Evolutionary conservation across 164 flowering plant genomes (phyloP), one percentile per base, ranked within the genome.

Genomic region (Echeveria elegans): DNA sequence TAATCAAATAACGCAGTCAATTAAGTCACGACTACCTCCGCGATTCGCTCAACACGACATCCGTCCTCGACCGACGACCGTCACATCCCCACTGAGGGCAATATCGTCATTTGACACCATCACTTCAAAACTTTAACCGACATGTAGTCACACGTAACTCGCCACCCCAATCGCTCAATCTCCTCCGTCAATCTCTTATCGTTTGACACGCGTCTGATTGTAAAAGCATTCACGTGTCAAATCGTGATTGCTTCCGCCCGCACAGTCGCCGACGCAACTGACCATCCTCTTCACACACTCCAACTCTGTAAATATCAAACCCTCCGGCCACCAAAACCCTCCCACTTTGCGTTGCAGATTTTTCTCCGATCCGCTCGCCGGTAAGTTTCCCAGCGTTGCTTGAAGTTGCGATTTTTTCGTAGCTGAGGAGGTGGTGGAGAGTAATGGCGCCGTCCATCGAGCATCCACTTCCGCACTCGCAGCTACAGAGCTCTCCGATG

Each of bases 401-500:
- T 4, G 5, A n/a, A 0, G n/a, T 0, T 21, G 23, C 5, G 28
- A 50, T 50, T 50, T 21, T 2, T 5, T 21, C 4, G 56, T 7
- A 50, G 24, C 26, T n/a, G 26, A 61, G n/a, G 16, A 58, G n/a
- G n/a, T n/a, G n/a, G n/a, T n/a, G n/a, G n/a, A n/a, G n/a, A n/a
- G n/a, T n/a, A n/a, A 60, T 61, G 64, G 36, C 36, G 34, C 38
- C 40, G 36, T 61, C 64, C 0, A 6, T 12, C 16, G 56, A 50
- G 56, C 56, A 50, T 23, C 23, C n/a, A n/a, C n/a, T n/a, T n/a
- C n/a, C 56, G 56, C 64, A 59, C 26, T 23, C 8, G 0, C 77
- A 70, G 14, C 38, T 40, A 8, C 70, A 72, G 15, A 47, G 52
- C 5, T 65, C 80, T 56, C 38, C 83, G 41, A 86, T 82, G 85